These are phyloP conservation scores for Ophiosphaerella narmari DNA, from an alignment of 2,329 filamentous ascomycete genomes.

Conservation along the genomic window DNA sequence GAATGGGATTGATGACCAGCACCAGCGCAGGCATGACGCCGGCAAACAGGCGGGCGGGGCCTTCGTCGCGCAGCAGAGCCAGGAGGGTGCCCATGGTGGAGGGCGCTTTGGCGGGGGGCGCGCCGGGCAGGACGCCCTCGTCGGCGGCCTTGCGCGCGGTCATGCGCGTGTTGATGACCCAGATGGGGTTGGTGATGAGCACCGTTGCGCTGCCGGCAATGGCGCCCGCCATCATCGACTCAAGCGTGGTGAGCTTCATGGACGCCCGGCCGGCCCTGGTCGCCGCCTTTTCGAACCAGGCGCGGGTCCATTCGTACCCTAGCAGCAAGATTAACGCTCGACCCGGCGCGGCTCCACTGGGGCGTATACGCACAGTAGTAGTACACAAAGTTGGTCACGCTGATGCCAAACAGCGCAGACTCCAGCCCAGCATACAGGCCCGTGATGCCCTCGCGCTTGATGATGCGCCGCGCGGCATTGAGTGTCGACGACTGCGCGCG, in stretches of 20 bases:
- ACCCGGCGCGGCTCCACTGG: not conserved
- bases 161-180: slow-evolving; percentile 98
- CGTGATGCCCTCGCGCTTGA: slow-evolving; percentile 85
- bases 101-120: slow-evolving; percentile 59
- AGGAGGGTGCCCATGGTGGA: slow-evolving; percentile 82
- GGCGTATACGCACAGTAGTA: slow-evolving; percentile 74
- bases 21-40: slow-evolving; percentile 92
- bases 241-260: slow-evolving; percentile 84
- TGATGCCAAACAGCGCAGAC: slow-evolving; percentile 95
- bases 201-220: slow-evolving; percentile 93
- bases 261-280: slow-evolving; percentile 71
- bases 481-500: slow-evolving; percentile 85
- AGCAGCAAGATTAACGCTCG: slow-evolving; percentile 5
- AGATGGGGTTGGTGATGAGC: slow-evolving; percentile 96
- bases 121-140: slow-evolving; percentile 45
- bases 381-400: slow-evolving; percentile 98
- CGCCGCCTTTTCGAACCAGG: slow-evolving; percentile 81
- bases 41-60: slow-evolving; percentile 81
- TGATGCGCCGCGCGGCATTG: slow-evolving; percentile 80
- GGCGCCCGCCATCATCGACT: slow-evolving; percentile 94
- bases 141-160: slow-evolving; percentile 78
- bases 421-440: slow-evolving; percentile 93
- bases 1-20: slow-evolving; percentile 95
- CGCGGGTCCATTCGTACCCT: slow-evolving; percentile 94
- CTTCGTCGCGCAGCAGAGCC: slow-evolving; percentile 80